A percentile compares a stretch with the other conserved stretches of the same genome.
Evolutionary conservation across 306 rosid genomes (phyloP).

Genomic region (Fagus sylvatica): DNA sequence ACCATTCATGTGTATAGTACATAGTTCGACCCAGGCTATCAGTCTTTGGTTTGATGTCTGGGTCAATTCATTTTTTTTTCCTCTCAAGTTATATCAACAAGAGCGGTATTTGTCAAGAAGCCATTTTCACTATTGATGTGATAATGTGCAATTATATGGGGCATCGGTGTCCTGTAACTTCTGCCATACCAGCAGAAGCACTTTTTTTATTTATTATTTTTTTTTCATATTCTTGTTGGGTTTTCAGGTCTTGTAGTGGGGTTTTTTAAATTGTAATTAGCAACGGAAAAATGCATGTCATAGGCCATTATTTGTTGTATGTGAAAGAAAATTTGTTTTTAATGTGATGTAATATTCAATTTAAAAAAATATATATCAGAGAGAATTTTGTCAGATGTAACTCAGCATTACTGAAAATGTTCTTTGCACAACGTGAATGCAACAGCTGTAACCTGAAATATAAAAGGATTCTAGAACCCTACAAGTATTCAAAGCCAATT

Average conservation of each 20-base stretch:
- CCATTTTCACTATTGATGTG: constrained; percentile 58
- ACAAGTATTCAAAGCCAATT: not conserved
- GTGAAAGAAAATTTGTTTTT: constrained; percentile 40
- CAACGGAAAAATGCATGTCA: constrained; percentile 38
- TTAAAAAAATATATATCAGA: not conserved
- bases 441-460: not conserved
- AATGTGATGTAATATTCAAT: constrained; percentile 37
- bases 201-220: constrained; percentile 29
- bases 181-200: constrained; percentile 42
- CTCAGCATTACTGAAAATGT: constrained; percentile 9
- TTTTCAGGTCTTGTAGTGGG: constrained; percentile 43
- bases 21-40: constrained; percentile 50
- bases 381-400: constrained; percentile 5
- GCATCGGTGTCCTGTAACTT: constrained; percentile 46
- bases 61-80: constrained; percentile 57
- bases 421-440: not conserved
- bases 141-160: constrained; percentile 44
- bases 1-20: constrained; percentile 61
- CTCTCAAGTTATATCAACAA: constrained; percentile 69
- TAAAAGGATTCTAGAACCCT: not conserved
- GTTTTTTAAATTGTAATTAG: constrained; percentile 42
- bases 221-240: constrained; percentile 38
- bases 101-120: constrained; percentile 64
- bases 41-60: constrained; percentile 64
- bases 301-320: constrained; percentile 45